Percentiles rank a stretch among this genome's conserved stretches.
phyloP scores from a whole-genome alignment of 2,329 filamentous ascomycete species.

The Aspergillus sp. region DNA sequence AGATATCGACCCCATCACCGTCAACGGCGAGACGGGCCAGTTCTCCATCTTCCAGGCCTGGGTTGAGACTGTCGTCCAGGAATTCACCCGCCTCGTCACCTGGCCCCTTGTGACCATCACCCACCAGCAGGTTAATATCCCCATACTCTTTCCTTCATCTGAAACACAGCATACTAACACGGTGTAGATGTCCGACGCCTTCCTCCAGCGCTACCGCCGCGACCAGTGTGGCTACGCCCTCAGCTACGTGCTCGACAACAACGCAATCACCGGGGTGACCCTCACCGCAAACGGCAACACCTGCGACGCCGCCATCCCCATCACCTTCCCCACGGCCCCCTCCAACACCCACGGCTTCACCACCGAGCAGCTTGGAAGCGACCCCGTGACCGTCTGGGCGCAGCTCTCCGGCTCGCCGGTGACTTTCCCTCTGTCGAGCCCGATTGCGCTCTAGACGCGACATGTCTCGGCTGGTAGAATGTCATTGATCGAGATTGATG shows the following conservation, averaged over 20 bases:
- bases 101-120: constrained; percentile 62
- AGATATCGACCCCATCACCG: constrained; percentile 52
- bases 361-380: constrained; percentile 59
- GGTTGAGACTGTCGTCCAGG: constrained; percentile 59
- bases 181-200: constrained; percentile 50
- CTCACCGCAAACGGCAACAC: constrained; percentile 55
- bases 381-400: constrained; percentile 58
- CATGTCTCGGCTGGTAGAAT: not conserved
- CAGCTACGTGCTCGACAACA: constrained; percentile 49
- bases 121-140: constrained; percentile 55
- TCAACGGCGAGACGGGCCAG: constrained; percentile 53
- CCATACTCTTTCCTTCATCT: too few relatives aligned
- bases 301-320: constrained; percentile 58
- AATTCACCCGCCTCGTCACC: constrained; percentile 57
- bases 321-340: constrained; percentile 57
- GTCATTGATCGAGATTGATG: not conserved
- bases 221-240: constrained; percentile 59
- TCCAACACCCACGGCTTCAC: constrained; percentile 50
- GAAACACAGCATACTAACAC: not conserved
- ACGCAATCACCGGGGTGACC: constrained; percentile 56
- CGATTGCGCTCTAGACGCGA: constrained; percentile 37
- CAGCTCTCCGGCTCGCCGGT: constrained; percentile 51
- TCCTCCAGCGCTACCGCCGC: constrained; percentile 58
- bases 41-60: constrained; percentile 62
- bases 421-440: constrained; percentile 48